Percentiles rank a stretch among this genome's conserved stretches.
Conservation (phyloP, 2,329 filamentous ascomycete genomes). For the Trichoderma asperellum region DNA sequence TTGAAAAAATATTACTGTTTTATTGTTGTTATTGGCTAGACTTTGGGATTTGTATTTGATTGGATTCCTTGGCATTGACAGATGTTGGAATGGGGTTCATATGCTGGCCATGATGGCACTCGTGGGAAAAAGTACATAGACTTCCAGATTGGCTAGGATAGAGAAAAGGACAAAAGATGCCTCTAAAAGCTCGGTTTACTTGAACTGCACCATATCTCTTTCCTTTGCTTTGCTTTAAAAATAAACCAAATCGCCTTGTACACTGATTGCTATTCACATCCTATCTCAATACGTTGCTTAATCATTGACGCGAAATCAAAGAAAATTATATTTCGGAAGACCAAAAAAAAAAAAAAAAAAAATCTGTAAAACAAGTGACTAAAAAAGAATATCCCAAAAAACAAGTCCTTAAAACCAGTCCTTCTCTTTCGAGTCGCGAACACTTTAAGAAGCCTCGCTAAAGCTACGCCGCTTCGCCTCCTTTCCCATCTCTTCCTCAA, state of each 20-base stretch:
- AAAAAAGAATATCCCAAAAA: neutral
- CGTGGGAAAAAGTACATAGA: neutral
- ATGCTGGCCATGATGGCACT: neutral
- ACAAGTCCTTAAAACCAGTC: slow-evolving; percentile 1
- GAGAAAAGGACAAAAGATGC: neutral
- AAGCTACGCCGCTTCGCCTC: slow-evolving; percentile 48
- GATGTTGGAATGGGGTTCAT: neutral
- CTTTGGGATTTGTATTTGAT: slow-evolving; percentile 9
- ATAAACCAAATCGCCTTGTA: neutral
- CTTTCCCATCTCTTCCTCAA: slow-evolving; percentile 62
- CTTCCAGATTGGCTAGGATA: neutral
- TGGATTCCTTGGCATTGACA: neutral
- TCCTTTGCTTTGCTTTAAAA: neutral
- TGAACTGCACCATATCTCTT: neutral
- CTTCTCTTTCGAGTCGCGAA: slow-evolving; percentile 7
- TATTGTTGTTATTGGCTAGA: slow-evolving; percentile 1
- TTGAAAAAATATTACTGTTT: slow-evolving; percentile 5
- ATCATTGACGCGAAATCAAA: neutral
- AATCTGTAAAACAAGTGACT: neutral
- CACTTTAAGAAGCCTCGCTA: slow-evolving; percentile 30
- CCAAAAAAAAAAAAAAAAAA: neutral
- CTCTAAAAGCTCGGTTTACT: neutral
- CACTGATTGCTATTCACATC: neutral
- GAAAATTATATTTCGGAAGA: neutral
- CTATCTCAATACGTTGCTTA: neutral